phyloP scores from a whole-genome alignment of 768 basidiomycete species.

The Rhodotorula babjevae region DNA sequence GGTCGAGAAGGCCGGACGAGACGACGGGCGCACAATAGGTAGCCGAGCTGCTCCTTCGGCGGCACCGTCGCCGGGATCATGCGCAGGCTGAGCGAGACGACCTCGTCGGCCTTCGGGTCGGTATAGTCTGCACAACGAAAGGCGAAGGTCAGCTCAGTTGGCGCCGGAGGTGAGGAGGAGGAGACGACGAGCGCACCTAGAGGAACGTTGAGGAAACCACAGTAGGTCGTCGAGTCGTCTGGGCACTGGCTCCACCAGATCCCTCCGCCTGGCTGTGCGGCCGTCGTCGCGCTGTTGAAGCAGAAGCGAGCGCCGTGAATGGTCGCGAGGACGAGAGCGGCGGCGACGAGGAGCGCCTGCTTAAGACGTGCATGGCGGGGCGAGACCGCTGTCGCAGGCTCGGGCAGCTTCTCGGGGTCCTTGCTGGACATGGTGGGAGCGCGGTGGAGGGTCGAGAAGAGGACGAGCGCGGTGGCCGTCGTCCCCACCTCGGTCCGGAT shows the following conservation, averaged over 20 bases:
- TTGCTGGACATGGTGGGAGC: background rate
- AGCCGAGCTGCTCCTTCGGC: constrained; percentile 23
- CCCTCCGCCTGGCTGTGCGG: background rate
- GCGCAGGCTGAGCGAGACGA: constrained; percentile 33
- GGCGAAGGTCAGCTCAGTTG: background rate
- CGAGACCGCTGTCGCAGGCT: background rate
- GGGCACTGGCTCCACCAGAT: constrained; percentile 35
- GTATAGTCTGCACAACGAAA: constrained; percentile 26
- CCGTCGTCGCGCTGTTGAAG: background rate
- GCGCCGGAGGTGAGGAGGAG: background rate
- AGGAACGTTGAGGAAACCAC: constrained; percentile 33
- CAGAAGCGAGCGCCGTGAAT: background rate
- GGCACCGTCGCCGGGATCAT: constrained; percentile 34
- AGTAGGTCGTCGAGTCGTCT: constrained; percentile 13
- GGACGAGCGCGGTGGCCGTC: too few relatives aligned
- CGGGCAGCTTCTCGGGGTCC: background rate
- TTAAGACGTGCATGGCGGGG: background rate
- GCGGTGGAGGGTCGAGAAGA: too few relatives aligned
- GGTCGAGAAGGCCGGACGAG: background rate
- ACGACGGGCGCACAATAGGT: constrained; percentile 11
- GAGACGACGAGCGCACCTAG: constrained; percentile 15
- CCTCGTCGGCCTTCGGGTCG: constrained; percentile 23
- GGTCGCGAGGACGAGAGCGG: background rate
- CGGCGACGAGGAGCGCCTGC: background rate
- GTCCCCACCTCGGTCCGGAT: too few relatives aligned